phyloP scores from a whole-genome alignment of 768 basidiomycete genomes.

The Pisolithus orientalis region DNA sequence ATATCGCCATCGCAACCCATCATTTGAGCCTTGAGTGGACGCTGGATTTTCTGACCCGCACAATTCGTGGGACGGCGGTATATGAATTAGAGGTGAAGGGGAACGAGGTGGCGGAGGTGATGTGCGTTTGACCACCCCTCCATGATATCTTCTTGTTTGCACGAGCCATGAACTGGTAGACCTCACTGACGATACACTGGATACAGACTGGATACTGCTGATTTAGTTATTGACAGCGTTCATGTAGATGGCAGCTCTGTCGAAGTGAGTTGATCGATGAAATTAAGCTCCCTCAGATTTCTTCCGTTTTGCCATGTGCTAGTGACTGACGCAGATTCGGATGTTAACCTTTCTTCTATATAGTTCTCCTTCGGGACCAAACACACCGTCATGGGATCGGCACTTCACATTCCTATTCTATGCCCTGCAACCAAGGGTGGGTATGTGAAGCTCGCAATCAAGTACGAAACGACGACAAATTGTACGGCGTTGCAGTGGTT shows the following conservation, averaged over 20 bases:
- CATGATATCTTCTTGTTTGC: not conserved
- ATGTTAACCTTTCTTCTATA: not conserved
- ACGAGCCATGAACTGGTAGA: not conserved
- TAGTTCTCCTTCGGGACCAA: slow-evolving; percentile 51
- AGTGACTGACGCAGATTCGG: not conserved
- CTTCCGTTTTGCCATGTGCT: not conserved
- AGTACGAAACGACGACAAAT: slow-evolving; percentile 67
- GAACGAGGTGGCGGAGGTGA: slow-evolving; percentile 47
- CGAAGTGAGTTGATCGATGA: slow-evolving; percentile 32
- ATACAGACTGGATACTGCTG: slow-evolving; percentile 66
- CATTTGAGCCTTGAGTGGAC: slow-evolving; percentile 74
- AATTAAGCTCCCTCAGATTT: not conserved
- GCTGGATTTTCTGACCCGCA: slow-evolving; percentile 61
- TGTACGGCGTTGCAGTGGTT: slow-evolving; percentile 87
- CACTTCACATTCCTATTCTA: slow-evolving; percentile 56
- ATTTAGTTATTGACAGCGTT: slow-evolving; percentile 53
- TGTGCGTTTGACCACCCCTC: slow-evolving; percentile 37
- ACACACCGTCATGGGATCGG: slow-evolving; percentile 72
- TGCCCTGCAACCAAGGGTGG: slow-evolving; percentile 29
- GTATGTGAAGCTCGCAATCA: slow-evolving; percentile 42
- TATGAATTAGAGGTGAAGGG: slow-evolving; percentile 55
- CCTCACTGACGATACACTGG: not conserved
- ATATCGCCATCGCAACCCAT: slow-evolving; percentile 54
- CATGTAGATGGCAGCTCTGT: slow-evolving; percentile 42
- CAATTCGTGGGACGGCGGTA: slow-evolving; percentile 57